A percentile compares a stretch with the other conserved stretches of the same genome.
Evolutionary conservation across 768 basidiomycete species (phyloP).

Genomic region (Stropharia rugosoannulata): DNA sequence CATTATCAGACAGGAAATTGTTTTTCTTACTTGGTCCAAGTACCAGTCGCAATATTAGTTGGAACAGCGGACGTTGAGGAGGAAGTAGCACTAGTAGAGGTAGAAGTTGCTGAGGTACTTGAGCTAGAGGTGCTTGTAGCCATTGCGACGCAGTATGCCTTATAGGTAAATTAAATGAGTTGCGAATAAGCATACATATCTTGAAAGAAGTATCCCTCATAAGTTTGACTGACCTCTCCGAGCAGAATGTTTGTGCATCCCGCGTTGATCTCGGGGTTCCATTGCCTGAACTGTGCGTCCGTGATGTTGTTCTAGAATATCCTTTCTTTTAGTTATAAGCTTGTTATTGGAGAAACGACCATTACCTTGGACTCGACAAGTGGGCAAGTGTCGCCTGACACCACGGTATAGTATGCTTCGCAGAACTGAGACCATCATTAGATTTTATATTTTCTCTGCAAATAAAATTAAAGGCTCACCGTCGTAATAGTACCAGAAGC

Average conservation of each 20-base stretch:
- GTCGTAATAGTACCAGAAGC: no score
- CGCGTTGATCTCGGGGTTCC: conserved; percentile 21
- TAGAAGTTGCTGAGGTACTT: not conserved
- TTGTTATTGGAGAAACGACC: no score
- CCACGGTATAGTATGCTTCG: no score
- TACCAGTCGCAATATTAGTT: not conserved
- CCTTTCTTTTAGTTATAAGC: no score
- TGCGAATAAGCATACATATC: no score
- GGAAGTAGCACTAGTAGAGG: not conserved
- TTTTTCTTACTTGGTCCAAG: not conserved
- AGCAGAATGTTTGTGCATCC: conserved; percentile 14
- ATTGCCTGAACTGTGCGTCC: conserved; percentile 8
- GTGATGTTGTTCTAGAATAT: conserved; percentile 7
- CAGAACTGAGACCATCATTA: no score
- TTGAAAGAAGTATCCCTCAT: not conserved
- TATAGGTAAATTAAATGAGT: not conserved
- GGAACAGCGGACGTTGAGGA: not conserved
- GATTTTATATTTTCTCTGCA: no score
- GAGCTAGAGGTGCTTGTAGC: not conserved
- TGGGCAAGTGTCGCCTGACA: no score
- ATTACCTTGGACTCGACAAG: no score
- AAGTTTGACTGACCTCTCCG: conserved; percentile 6
- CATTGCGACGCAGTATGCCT: not conserved
- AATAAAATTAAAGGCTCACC: no score
- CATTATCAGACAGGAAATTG: no score